These are phyloP conservation scores for Cyclostephanos invisitatus DNA, from an alignment of 108 stramenopile species.

Conservation along the genomic window DNA sequence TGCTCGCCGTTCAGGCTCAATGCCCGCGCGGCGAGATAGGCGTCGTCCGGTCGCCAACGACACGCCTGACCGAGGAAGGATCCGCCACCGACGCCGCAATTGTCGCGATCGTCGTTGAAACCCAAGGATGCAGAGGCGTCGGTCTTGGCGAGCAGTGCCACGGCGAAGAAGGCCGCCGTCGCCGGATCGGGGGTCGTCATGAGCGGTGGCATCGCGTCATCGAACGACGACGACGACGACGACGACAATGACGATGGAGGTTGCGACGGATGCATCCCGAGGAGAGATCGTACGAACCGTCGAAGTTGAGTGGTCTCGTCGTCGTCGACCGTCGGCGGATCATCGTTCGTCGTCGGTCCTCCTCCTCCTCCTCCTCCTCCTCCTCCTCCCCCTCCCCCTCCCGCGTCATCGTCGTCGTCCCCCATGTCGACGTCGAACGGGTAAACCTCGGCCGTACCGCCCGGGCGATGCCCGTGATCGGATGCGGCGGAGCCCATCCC, in stretches of 20 bases:
- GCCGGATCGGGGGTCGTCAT: constrained; percentile 47
- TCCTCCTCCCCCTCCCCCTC: background rate
- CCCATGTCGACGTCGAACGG: background rate
- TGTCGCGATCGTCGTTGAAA: background rate
- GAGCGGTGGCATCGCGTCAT: background rate
- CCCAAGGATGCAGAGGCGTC: background rate
- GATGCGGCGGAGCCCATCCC: background rate
- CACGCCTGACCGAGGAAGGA: background rate
- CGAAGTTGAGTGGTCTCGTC: constrained; percentile 30
- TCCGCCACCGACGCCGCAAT: background rate
- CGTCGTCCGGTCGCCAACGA: constrained; percentile 50
- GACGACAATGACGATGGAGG: constrained; percentile 2
- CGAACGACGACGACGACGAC: background rate
- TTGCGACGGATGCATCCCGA: constrained; percentile 21
- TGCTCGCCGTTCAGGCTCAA: constrained; percentile 53
- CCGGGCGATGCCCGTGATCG: background rate
- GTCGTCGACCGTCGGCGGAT: constrained; percentile 6
- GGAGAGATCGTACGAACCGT: constrained; percentile 40
- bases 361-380: background rate
- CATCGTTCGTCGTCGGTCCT: background rate
- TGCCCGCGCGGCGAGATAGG: constrained; percentile 63
- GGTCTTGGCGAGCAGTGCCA: constrained; percentile 61
- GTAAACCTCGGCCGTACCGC: background rate
- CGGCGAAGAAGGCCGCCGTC: constrained; percentile 71
- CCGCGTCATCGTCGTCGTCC: background rate